Conservation (phyloP, 805 yeast genomes). For the Wickerhamomyces alni region DNA sequence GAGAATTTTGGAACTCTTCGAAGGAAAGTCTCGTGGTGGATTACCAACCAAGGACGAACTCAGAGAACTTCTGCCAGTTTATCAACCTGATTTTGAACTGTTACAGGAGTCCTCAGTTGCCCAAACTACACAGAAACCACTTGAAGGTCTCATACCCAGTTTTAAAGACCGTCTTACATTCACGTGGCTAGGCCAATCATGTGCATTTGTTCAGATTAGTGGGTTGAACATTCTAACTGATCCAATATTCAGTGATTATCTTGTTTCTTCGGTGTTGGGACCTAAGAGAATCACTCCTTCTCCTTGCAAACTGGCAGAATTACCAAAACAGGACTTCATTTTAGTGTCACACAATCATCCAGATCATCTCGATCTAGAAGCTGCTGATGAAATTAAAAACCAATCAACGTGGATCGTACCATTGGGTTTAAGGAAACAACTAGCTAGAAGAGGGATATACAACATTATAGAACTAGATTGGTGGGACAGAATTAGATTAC, state of each 20-base stretch:
- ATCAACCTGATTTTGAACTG: constrained; percentile 39
- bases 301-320: constrained; percentile 58
- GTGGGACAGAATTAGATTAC: constrained; percentile 70
- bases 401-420: constrained; percentile 82
- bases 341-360: constrained; percentile 93
- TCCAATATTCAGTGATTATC: constrained; percentile 66
- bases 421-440: constrained; percentile 56
- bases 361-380: constrained; percentile 75
- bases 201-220: constrained; percentile 66
- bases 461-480: constrained; percentile 77
- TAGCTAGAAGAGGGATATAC: constrained; percentile 53
- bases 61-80: constrained; percentile 51
- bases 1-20: constrained; percentile 65
- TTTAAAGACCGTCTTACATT: constrained; percentile 47
- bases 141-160: constrained; percentile 26
- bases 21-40: constrained; percentile 51
- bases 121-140: constrained; percentile 2
- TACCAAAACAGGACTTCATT: constrained; percentile 66
- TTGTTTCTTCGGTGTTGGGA: constrained; percentile 61
- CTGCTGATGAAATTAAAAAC: constrained; percentile 51
- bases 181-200: constrained; percentile 94
- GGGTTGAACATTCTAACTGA: constrained; percentile 79
- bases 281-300: constrained; percentile 81
- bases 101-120: constrained; percentile 14
- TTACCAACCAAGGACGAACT: constrained; percentile 45